Evolutionary conservation across 257 asterid species (phyloP).

Genomic region (Osmanthus fragrans): DNA sequence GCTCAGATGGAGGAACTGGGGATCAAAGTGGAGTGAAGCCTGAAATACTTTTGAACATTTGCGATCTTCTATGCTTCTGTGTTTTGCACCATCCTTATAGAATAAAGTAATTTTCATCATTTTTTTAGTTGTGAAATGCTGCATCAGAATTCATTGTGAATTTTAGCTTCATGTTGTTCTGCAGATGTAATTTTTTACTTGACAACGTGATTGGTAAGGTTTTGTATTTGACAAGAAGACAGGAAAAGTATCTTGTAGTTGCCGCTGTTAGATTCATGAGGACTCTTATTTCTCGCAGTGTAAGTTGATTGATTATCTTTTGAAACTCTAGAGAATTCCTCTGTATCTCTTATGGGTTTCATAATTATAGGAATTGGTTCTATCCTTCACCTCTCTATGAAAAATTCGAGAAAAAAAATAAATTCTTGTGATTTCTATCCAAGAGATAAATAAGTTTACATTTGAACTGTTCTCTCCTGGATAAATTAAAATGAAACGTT

Average conservation of each 20-base stretch:
- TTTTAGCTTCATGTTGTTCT: conserved; percentile 8
- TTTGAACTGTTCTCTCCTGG: background rate
- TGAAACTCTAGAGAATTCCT: background rate
- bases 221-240: conserved; percentile 77
- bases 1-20: conserved; percentile 49
- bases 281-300: conserved; percentile 86
- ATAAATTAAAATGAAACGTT: background rate
- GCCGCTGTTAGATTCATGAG: conserved; percentile 93
- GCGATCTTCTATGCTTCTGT: conserved; percentile 96
- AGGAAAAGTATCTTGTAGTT: conserved; percentile 85
- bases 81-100: conserved; percentile 91
- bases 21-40: conserved; percentile 63
- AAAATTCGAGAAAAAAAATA: too few species aligned
- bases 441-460: background rate
- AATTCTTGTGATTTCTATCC: background rate
- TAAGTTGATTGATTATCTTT: conserved; percentile 45
- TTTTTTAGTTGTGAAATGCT: conserved; percentile 5
- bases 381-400: too few species aligned
- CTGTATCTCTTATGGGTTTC: too few species aligned
- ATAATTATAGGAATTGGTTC: too few species aligned
- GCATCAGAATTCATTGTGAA: conserved; percentile 15
- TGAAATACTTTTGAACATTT: conserved; percentile 79
- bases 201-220: conserved; percentile 84
- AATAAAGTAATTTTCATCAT: conserved; percentile 66
- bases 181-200: conserved; percentile 93